Evolutionary conservation across 2,329 filamentous ascomycete species (phyloP).

Genomic region (Cytospora paraplurivora): DNA sequence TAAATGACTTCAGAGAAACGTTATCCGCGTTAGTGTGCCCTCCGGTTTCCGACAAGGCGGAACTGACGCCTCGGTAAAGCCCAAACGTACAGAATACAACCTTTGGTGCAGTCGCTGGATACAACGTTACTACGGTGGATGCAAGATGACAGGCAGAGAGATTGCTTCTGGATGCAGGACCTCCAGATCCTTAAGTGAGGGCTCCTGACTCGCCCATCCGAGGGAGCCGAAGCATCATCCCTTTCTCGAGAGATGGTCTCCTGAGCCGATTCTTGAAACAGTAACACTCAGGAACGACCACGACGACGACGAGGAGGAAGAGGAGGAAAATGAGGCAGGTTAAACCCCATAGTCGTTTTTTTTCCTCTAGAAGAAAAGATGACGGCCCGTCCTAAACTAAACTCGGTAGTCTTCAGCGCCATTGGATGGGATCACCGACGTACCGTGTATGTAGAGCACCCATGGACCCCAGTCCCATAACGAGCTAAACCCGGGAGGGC

Average conservation of each 20-base stretch:
- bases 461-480: neutral
- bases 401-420: neutral
- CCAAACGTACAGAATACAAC: slow-evolving; percentile 19
- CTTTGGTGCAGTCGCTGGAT: slow-evolving; percentile 7
- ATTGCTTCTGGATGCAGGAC: slow-evolving; percentile 17
- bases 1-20: neutral
- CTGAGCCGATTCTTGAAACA: neutral
- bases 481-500: neutral
- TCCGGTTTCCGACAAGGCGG: slow-evolving; percentile 17
- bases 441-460: neutral
- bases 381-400: neutral
- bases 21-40: slow-evolving; percentile 1
- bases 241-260: slow-evolving; percentile 1
- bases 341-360: neutral
- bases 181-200: slow-evolving; percentile 1
- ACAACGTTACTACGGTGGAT: slow-evolving; percentile 21
- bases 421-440: slow-evolving; percentile 2
- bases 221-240: slow-evolving; percentile 7
- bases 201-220: slow-evolving; percentile 5
- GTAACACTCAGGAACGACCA: neutral
- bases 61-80: slow-evolving; percentile 18
- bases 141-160: slow-evolving; percentile 18
- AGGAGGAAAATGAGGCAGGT: neutral
- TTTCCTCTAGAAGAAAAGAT: neutral
- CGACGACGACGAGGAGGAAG: too few relatives aligned